Evolutionary conservation across 2,329 filamentous ascomycete species (phyloP), one percentile per base, ranked within the genome.

Genomic region (Verticillium longisporum): DNA sequence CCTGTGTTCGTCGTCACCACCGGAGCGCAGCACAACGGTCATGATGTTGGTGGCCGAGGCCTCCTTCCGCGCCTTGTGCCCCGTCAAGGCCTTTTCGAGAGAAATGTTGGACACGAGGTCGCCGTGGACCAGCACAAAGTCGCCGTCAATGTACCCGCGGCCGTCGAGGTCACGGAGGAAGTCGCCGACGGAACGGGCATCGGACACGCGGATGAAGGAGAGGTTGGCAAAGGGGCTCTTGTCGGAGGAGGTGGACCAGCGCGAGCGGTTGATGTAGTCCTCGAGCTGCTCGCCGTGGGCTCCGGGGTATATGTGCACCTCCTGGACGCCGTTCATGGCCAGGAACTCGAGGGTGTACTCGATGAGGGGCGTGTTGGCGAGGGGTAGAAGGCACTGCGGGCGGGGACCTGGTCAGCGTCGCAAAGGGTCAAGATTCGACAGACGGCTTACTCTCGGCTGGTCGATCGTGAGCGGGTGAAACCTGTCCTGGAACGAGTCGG

Each of bases 311-410:
- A 99, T 84, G 73, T 90, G 96, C 60, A 98, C 90, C 66, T 97
- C 91, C 68, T 95, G 88, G n/a, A 98, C 92, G 61, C 93, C 92
- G 62, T 95, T 92, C 83, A 94, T 94, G 66, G 92, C 92, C 1
- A 99, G 87, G 70, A 97, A 98, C 72, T 98, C 93, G 69, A 98
- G 87, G 4, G 94, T 98, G 74, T 99, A 98, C 75, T 99, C 95
- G 77, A 99, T 96, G 65, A 99, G 81, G 38, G 95, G 94, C 1
- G 89, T 93, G 74, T 98, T 98, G 63, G 92, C 95, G 63, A 99
- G 83, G 11, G 94, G 92, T 6, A 99, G 82, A 36, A 99, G 88
- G 79, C 95, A 98, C 91, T 96, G 69, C 34, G 56, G 58, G 61
- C 60, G 56, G 26, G 34, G 31, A 50, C 15, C 34, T n/a, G 21